Conservation (phyloP, 164 flowering plant species). For the Euptelea pleiosperma region DNA sequence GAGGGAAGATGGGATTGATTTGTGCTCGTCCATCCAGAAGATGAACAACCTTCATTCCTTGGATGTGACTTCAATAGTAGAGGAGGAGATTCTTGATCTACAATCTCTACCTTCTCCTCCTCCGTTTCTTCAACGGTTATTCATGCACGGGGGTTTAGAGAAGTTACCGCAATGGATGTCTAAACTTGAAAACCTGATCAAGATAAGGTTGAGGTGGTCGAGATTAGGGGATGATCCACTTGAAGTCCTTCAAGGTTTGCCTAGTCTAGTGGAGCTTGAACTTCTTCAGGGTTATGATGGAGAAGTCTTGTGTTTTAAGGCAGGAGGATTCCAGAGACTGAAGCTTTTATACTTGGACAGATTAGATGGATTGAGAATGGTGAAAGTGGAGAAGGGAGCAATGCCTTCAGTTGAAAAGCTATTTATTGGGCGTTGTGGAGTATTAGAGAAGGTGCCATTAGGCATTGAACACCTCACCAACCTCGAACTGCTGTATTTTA, state of each 20-base stretch:
- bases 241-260: not conserved
- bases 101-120: not conserved
- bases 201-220: not conserved
- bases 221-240: too few species aligned
- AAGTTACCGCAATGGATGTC: not conserved
- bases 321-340: not conserved
- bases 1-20: not conserved
- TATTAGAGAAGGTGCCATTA: too few species aligned
- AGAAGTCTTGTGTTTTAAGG: not conserved
- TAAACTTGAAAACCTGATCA: not conserved
- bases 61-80: not conserved
- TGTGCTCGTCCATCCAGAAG: not conserved
- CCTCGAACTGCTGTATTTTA: not conserved
- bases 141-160: not conserved
- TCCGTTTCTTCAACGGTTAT: not conserved
- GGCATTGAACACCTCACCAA: not conserved
- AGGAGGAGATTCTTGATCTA: too few species aligned
- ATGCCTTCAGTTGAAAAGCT: not conserved
- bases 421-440: not conserved
- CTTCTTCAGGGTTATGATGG: slow-evolving; percentile 3
- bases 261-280: too few species aligned
- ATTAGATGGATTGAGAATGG: too few species aligned
- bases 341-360: not conserved
- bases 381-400: not conserved
- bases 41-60: too few species aligned